Evolutionary conservation across 1,139 yeast species (phyloP), one percentile per base, ranked within the genome.

Genomic region (Torulaspora globosa): DNA sequence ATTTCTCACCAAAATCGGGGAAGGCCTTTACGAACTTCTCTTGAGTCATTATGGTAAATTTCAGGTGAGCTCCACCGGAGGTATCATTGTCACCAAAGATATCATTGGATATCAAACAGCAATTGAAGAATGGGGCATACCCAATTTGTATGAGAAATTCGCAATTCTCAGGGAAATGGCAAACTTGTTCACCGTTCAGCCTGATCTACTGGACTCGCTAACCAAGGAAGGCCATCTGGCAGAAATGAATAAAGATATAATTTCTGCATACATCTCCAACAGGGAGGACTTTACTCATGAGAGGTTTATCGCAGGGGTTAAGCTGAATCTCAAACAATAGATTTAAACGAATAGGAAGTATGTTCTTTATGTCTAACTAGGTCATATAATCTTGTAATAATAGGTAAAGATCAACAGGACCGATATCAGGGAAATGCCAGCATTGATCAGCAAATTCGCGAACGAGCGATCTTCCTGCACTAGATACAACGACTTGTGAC

Each of bases 191-290:
- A 84, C 95, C 0, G 95, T 87, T 11, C 89, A 83, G 60, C 79
- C 84, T 1, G 81, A 78, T 42, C 77, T 87, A 57, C 72, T 90
- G 50, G 82, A 81, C 53, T 85, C 95, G 1, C 74, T 90, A 60
- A 80, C 90, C 2, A 79, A 84, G 36, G 96, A 89, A 57, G 95
- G 96, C 2, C 86, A 82, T 57, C 71, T 90, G 53, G 81, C 83
- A 1, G 76, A 73, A 47, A 73, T 90, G 62, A 84, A 83, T 60
- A 82, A 85, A 3, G 76, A 74, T 46, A 72, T 82, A 11, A 71
- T 89, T 24, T 75, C 85, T 47, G 86, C 79, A 53, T 86, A 84
- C 56, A 78, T 88, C 35, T 70, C 82, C 9, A 84, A 80, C 59
- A 73, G 96, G 56, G 73, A 83, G 0, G 95, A 86, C 60, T 84